Conservation (phyloP, 1,139 yeast species). For the Yamadazyma conglobata region DNA sequence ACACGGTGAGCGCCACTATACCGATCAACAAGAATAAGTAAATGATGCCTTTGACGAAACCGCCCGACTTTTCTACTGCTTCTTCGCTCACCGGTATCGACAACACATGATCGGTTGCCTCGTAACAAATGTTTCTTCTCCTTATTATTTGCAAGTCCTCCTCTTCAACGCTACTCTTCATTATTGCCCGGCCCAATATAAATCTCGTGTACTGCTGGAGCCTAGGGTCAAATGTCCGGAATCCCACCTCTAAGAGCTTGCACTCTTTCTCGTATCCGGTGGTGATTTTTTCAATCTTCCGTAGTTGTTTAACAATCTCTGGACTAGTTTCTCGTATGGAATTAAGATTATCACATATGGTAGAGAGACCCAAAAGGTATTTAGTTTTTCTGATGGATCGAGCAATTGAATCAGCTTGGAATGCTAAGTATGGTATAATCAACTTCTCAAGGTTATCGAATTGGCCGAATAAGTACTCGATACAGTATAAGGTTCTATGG, state of each 20-base stretch:
- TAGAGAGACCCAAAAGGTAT: conserved; percentile 24
- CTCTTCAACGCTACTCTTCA: conserved; percentile 32
- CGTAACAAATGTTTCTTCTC: conserved; percentile 39
- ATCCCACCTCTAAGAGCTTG: conserved; percentile 25
- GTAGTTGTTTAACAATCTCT: conserved; percentile 26
- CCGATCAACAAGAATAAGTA: conserved; percentile 1
- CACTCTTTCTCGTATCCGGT: conserved; percentile 37
- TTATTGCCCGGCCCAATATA: conserved; percentile 41
- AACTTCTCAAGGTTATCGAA: conserved; percentile 40
- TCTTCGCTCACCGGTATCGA: conserved; percentile 41
- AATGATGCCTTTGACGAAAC: neutral
- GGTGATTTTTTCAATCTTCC: conserved; percentile 37
- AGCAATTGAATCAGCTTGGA: conserved; percentile 29
- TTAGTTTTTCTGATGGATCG: conserved; percentile 24
- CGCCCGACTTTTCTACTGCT: neutral
- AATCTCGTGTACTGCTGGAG: conserved; percentile 37
- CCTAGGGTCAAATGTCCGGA: conserved; percentile 32
- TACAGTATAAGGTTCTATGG: conserved; percentile 25
- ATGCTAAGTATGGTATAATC: conserved; percentile 31
- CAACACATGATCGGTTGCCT: conserved; percentile 44
- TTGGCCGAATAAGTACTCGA: conserved; percentile 33
- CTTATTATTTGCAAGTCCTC: conserved; percentile 33
- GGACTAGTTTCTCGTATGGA: conserved; percentile 20
- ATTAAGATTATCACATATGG: conserved; percentile 27
- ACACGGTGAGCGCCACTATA: neutral